Evolutionary conservation across 805 yeast species (phyloP).

Genomic region (Candida namnaoensis): DNA sequence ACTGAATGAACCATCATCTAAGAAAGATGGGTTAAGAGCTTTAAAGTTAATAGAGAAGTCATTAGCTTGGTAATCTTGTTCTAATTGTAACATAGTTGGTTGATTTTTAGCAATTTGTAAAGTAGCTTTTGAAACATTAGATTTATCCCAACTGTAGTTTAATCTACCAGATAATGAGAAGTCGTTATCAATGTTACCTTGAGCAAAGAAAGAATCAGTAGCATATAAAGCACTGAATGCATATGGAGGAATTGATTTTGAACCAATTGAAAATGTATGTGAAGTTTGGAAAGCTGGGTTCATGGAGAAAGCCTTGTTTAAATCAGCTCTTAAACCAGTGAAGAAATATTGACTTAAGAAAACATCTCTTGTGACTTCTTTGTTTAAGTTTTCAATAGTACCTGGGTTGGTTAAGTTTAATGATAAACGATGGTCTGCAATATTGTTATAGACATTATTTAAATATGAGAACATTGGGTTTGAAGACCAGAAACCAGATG

Average conservation of each 20-base stretch:
- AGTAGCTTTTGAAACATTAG: constrained; percentile 72
- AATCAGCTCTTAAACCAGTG: constrained; percentile 94
- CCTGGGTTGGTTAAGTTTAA: constrained; percentile 89
- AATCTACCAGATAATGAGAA: constrained; percentile 78
- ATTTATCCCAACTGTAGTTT: constrained; percentile 84
- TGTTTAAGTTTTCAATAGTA: constrained; percentile 84
- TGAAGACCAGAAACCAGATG: constrained; percentile 63
- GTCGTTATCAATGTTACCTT: constrained; percentile 89
- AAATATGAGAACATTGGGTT: constrained; percentile 78
- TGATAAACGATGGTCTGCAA: constrained; percentile 71
- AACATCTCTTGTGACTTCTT: constrained; percentile 91
- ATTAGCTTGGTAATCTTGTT: constrained; percentile 87
- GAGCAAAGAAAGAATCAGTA: constrained; percentile 74
- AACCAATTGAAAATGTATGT: constrained; percentile 86
- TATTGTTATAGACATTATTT: constrained; percentile 64
- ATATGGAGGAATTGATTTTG: constrained; percentile 79
- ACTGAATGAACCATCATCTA: constrained; percentile 59
- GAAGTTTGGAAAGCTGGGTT: constrained; percentile 96
- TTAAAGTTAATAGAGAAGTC: constrained; percentile 88
- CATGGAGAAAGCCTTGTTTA: constrained; percentile 83
- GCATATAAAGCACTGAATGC: constrained; percentile 88
- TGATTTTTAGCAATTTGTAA: constrained; percentile 83
- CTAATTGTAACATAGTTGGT: constrained; percentile 91
- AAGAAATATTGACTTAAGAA: constrained; percentile 83
- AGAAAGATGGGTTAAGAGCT: constrained; percentile 78